A percentile compares a stretch with the other conserved stretches of the same genome.
Evolutionary conservation across 2,329 filamentous ascomycete species (phyloP).

Genomic region (Didymosphaeria variabile): DNA sequence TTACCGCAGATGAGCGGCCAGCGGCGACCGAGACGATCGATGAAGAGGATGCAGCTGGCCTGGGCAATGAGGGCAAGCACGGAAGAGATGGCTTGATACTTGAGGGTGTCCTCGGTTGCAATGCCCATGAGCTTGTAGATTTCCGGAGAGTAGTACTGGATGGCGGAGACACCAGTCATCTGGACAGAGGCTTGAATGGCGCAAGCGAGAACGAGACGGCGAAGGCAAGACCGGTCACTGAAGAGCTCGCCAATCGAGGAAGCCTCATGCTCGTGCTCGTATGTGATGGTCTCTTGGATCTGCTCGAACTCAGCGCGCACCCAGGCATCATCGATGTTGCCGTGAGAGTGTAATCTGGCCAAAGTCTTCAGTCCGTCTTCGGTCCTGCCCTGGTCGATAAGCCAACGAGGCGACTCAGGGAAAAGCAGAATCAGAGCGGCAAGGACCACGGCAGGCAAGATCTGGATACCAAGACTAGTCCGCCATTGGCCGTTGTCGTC

Average conservation of each 20-base stretch:
- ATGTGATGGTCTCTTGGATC: constrained; percentile 72
- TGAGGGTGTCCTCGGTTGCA: constrained; percentile 68
- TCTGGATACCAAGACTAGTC: constrained; percentile 73
- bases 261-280: constrained; percentile 73
- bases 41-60: constrained; percentile 71
- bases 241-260: constrained; percentile 77
- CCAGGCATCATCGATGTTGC: constrained; percentile 72
- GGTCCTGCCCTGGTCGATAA: constrained; percentile 74
- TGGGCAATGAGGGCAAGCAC: constrained; percentile 75
- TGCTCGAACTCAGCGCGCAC: constrained; percentile 76
- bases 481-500: constrained; percentile 66
- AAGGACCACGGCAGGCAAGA: constrained; percentile 71
- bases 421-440: constrained; percentile 75
- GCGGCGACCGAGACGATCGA: constrained; percentile 75
- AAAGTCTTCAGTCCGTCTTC: constrained; percentile 73
- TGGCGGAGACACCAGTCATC: constrained; percentile 72
- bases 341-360: constrained; percentile 74
- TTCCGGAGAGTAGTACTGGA: constrained; percentile 76
- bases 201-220: constrained; percentile 74
- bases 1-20: constrained; percentile 78
- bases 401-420: constrained; percentile 74
- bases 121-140: constrained; percentile 78
- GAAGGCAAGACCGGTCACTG: constrained; percentile 71
- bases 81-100: constrained; percentile 79
- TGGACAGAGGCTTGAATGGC: constrained; percentile 76